A percentile compares a stretch with the other conserved stretches of the same genome.
phyloP scores from a whole-genome alignment of 192 early-diverging fungal species.

The Chytriomyces confervae region DNA sequence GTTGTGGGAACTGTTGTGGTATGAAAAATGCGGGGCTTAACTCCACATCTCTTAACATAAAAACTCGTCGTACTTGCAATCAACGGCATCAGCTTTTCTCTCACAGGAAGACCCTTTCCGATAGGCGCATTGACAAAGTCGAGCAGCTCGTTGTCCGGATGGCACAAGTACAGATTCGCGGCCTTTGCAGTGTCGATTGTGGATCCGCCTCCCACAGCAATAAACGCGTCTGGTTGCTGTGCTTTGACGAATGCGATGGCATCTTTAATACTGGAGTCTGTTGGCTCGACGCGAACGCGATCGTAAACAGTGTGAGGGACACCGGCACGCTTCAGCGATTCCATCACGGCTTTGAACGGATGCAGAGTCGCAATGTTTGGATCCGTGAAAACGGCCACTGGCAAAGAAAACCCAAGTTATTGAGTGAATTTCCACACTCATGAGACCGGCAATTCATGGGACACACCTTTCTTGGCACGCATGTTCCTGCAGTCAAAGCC shows the following conservation, averaged over 20 bases:
- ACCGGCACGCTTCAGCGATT: constrained; percentile 72
- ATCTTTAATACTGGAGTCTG: constrained; percentile 71
- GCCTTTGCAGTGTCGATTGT: constrained; percentile 92
- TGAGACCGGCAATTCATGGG: background rate
- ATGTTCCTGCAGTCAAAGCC: constrained; percentile 84
- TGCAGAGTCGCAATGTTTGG: constrained; percentile 69
- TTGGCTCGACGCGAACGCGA: constrained; percentile 82
- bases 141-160: constrained; percentile 81
- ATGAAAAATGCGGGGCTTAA: constrained; percentile 15
- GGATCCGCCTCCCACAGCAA: constrained; percentile 90
- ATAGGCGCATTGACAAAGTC: constrained; percentile 95
- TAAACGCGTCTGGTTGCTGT: constrained; percentile 80
- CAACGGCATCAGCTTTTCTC: constrained; percentile 76
- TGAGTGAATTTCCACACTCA: constrained; percentile 5
- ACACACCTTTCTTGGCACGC: constrained; percentile 72
- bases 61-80: constrained; percentile 62
- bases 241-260: constrained; percentile 80
- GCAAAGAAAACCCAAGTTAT: background rate
- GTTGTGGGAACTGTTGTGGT: constrained; percentile 45
- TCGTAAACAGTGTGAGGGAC: constrained; percentile 79
- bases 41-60: background rate
- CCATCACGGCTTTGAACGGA: constrained; percentile 74
- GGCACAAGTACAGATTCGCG: constrained; percentile 83
- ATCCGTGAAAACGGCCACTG: constrained; percentile 79
- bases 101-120: constrained; percentile 79